Conservation (phyloP, 2,329 filamentous ascomycete genomes). For the Xylariales sp. region DNA sequence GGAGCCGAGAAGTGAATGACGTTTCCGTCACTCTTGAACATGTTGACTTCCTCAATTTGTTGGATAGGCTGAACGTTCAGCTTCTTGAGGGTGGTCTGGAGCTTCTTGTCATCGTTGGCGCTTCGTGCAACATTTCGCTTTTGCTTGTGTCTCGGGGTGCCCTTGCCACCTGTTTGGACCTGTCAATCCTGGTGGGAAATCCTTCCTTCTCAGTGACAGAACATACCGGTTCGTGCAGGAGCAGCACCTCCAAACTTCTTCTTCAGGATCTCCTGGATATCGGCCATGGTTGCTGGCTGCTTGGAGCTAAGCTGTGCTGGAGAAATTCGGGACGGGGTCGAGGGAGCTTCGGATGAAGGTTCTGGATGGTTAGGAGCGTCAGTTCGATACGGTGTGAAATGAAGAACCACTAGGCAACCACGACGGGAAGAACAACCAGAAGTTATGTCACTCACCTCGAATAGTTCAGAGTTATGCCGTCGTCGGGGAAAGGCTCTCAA, state of each 20-base stretch:
- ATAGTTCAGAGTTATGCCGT: conserved; percentile 16
- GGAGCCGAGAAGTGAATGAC: conserved; percentile 98
- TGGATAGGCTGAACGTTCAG: conserved; percentile 99
- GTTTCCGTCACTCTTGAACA: conserved; percentile 99
- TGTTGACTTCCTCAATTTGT: conserved; percentile 99
- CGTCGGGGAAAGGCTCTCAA: conserved; percentile 10
- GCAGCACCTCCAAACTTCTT: conserved; percentile 30
- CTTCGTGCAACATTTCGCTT: conserved; percentile 95
- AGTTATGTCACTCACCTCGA: conserved; percentile 14
- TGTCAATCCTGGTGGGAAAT: not conserved
- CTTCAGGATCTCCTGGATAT: conserved; percentile 41
- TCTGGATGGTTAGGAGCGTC: no score
- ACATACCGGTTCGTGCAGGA: conserved; percentile 29
- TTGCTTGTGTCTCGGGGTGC: conserved; percentile 93
- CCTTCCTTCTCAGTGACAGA: not conserved
- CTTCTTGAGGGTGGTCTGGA: conserved; percentile 96
- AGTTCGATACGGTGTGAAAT: no score
- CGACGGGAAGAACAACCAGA: no score
- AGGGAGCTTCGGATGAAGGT: conserved; percentile 2
- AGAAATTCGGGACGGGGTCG: not conserved
- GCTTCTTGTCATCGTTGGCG: conserved; percentile 98
- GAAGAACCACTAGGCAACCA: no score
- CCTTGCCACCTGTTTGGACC: conserved; percentile 68
- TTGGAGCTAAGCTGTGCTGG: not conserved
- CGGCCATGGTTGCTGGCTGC: conserved; percentile 24